Percentiles rank a stretch among this genome's conserved stretches.
phyloP scores from a whole-genome alignment of 441 rosid species.

The Pelargonium cotyledonis region DNA sequence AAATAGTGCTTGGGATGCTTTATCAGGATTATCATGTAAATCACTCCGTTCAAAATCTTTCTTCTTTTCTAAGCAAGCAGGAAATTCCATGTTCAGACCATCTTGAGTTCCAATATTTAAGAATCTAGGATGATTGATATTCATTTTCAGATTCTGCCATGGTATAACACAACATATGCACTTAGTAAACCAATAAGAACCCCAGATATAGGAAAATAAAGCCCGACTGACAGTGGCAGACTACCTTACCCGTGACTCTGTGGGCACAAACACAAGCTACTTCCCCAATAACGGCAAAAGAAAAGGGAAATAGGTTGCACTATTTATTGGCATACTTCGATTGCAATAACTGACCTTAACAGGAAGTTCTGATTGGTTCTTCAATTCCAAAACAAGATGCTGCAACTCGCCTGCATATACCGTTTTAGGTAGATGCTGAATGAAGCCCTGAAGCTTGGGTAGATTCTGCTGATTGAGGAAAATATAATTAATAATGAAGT shows the following conservation, averaged over 20 bases:
- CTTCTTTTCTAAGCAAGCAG: slow-evolving; percentile 66
- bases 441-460: slow-evolving; percentile 86
- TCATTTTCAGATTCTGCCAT: slow-evolving; percentile 90
- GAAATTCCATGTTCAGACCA: slow-evolving; percentile 46
- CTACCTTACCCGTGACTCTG: not conserved
- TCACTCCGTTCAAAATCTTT: slow-evolving; percentile 29
- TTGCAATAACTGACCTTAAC: slow-evolving; percentile 54
- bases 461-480: slow-evolving; percentile 44
- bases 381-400: slow-evolving; percentile 68
- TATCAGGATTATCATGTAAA: slow-evolving; percentile 28
- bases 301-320: not conserved
- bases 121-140: slow-evolving; percentile 78
- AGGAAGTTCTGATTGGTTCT: slow-evolving; percentile 59
- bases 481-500: slow-evolving; percentile 7
- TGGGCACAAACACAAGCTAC: not conserved
- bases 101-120: slow-evolving; percentile 50
- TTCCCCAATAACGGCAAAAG: not conserved
- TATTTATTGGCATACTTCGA: slow-evolving; percentile 1
- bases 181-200: slow-evolving; percentile 12
- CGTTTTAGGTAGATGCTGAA: slow-evolving; percentile 56
- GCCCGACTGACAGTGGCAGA: not conserved
- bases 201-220: slow-evolving; percentile 8
- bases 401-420: slow-evolving; percentile 72
- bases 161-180: slow-evolving; percentile 19
- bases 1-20: slow-evolving; percentile 41